Base-by-base conservation (phyloP, 2,329 filamentous ascomycete genomes). In the Pseudocercospora cruenta region DNA sequence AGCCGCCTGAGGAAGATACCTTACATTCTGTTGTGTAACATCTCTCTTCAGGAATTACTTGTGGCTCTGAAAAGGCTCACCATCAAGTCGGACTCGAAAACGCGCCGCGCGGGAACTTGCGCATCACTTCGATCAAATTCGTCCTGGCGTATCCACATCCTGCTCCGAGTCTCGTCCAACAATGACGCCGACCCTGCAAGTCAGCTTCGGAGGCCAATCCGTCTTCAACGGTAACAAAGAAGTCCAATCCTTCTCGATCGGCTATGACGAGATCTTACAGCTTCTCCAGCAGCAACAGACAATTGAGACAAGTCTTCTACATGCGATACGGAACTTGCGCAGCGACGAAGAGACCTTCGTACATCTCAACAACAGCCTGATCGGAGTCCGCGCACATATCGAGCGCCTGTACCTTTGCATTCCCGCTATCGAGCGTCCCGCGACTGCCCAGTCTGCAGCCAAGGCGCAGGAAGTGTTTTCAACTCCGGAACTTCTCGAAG, bases 401-500 rank as follows among this genome's bases (percentile, higher is more conserved):
- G 58, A 60, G 33, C 19, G 26, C n/a, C 9, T 60, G 14, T 60
- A 19, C 10, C 19, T 28, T 21, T 9, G 24, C 22, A 45, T 49
- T 28, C 39, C 58, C 21, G 8, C 58, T 60, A 24, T 43, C 3
- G 26, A 47, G 58, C 58, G 45, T 19, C 39, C 43, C 39, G 43
- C 28, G 5, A 47, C 39, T 19, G 10, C 22, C 3, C 22, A 60
- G 39, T 49, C 12, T 7, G 43, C 58, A 9, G 36, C 39, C 1
- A 49, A 60, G 47, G 58, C 60, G 2, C 36, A 66, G 1, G 21
- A 66, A 16, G 67, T 69, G 19, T 64, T 69, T 19, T n/a, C n/a
- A 0, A 58, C 39, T 3, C 49, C 58, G 0, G 63, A 68, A 47
- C 63, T 69, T 1, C 60, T 68, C 14, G 63, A 58, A 1, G 51